Evolutionary conservation across 306 rosid genomes (phyloP).

Genomic region (Herpetospermum pedunculosum): DNA sequence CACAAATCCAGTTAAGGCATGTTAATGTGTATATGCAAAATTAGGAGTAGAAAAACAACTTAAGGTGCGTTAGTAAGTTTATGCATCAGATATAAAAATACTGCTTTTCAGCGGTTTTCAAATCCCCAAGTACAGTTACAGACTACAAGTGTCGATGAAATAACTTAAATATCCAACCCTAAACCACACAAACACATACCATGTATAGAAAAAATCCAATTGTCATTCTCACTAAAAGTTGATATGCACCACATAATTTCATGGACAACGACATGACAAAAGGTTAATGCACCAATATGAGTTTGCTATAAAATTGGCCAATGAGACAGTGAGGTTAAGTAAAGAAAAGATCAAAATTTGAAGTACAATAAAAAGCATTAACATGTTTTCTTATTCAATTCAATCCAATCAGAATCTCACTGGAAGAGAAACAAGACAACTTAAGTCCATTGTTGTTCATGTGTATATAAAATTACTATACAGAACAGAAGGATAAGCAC

Average conservation of each 20-base stretch:
- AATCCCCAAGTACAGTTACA: not conserved
- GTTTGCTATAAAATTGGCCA: not conserved
- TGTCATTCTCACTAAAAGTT: not conserved
- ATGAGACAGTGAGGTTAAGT: not conserved
- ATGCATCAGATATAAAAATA: not conserved
- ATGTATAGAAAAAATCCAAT: not conserved
- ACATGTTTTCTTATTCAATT: not conserved
- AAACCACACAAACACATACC: not conserved
- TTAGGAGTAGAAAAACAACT: not conserved
- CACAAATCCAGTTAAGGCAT: not conserved
- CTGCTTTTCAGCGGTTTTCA: not conserved
- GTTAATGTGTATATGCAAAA: not conserved
- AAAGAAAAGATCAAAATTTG: not conserved
- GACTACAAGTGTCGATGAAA: not conserved
- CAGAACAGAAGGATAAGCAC: not conserved
- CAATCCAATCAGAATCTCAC: not conserved
- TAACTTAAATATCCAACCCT: not conserved
- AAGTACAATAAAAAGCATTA: not conserved
- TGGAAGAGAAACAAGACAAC: not conserved
- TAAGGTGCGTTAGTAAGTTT: not conserved
- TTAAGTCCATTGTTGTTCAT: not conserved
- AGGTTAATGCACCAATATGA: not conserved
- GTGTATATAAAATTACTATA: not conserved
- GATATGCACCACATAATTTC: not conserved
- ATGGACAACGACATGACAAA: not conserved